Evolutionary conservation across 371 early-diverging fungal genomes (phyloP).

Genomic region (Racocetra persica): DNA sequence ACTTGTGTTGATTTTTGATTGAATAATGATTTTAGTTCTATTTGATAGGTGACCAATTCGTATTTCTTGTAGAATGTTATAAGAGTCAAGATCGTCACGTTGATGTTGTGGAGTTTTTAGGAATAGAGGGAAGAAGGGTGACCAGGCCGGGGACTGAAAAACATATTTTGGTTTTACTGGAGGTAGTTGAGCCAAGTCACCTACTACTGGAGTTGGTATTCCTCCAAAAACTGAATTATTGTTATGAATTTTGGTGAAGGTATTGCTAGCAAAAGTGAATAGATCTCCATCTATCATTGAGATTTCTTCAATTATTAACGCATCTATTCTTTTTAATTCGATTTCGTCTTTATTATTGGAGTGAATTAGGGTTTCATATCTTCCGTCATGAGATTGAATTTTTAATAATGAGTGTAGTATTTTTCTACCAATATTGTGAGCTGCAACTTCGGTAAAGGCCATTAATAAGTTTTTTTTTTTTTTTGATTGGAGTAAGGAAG

Average conservation of each 20-base stretch:
- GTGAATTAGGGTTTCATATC: neutral
- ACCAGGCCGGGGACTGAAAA: conserved; percentile 4
- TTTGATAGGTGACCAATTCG: conserved; percentile 1
- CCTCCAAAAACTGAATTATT: conserved; percentile 10
- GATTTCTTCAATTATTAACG: conserved; percentile 7
- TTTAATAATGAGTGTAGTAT: neutral
- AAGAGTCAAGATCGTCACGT: neutral
- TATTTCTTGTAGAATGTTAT: neutral
- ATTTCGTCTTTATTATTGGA: neutral
- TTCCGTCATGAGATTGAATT: neutral
- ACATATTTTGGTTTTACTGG: neutral
- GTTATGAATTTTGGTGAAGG: neutral
- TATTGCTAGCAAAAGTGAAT: conserved; percentile 1
- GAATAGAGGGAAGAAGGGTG: conserved; percentile 14
- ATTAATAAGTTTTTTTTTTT: neutral
- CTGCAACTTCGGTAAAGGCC: conserved; percentile 17
- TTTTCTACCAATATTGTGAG: conserved; percentile 6
- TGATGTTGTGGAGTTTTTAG: neutral
- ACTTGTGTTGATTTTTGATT: neutral
- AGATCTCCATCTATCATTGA: too few species aligned
- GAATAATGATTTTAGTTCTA: neutral
- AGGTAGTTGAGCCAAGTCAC: conserved; percentile 22
- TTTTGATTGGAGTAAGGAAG: neutral
- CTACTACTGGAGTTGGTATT: neutral
- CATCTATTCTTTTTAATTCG: neutral